Evolutionary conservation across 768 basidiomycete genomes (phyloP), one percentile per base, ranked within the genome.

Genomic region (Glaciozyma antarctica): DNA sequence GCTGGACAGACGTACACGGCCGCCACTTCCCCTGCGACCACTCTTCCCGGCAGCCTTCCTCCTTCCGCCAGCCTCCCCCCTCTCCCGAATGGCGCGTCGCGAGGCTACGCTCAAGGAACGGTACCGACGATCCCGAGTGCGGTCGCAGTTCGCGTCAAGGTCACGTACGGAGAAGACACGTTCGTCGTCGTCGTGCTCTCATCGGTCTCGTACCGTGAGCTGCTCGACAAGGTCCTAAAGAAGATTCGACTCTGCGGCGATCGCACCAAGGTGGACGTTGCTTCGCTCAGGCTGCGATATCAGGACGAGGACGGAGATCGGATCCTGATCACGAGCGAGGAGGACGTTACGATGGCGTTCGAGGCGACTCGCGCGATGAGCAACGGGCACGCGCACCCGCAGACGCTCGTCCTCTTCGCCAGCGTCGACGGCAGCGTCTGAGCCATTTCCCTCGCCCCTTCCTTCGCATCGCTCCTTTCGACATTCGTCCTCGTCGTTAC

Each of bases 341-440:
- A 94, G 76, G 91, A 94, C 75, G 87, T 93, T 44, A 88, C 90
- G 72, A 90, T 94, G 84, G 91, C 91, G 47, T 92, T 94, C 70
- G 90, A 92, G 53, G 53, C 53, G 30, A 30, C 32, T 10, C 28
- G 53, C 17, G 32, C 17, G 22, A 55, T 55, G 53, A 38, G 53
- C 53, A 9, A 28, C 30, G 32, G 53, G 32, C 24, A 30, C 32
- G 22, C 9, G 30, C 8, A 30, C 51, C 51, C 51, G 10, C 53
- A 55, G 53, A 38, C 53, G 53, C 32, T 55, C 30, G 53, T 55
- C 53, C 53, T 55, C 32, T 55, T 55, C 53, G 53, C 53, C 19
- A 55, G 28, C 13, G 53, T 55, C 32, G 53, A 55, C 32, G 21
- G 28, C 32, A 30, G 21, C 28, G n/a, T 43, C 43, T 21, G 17